phyloP scores from a whole-genome alignment of 2,329 filamentous ascomycete species.

The Teratosphaeriaceae sp. region DNA sequence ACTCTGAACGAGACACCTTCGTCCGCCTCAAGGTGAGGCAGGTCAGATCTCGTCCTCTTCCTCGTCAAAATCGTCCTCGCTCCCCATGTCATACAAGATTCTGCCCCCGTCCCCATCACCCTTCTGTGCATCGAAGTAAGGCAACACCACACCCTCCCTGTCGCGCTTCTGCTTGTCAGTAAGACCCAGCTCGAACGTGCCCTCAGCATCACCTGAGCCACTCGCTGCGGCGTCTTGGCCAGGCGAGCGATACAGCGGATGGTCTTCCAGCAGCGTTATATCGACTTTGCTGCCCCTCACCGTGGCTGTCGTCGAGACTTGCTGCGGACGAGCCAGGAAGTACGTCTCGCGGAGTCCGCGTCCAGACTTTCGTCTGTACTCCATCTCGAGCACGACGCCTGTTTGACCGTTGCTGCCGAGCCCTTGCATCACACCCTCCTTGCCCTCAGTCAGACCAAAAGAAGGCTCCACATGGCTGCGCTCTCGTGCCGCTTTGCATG shows the following conservation, averaged over 20 bases:
- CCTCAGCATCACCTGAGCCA: conserved; percentile 52
- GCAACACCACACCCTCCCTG: conserved; percentile 81
- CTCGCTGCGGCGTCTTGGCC: conserved; percentile 32
- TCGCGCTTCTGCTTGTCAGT: conserved; percentile 87
- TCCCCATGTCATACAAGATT: conserved; percentile 94
- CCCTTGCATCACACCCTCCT: conserved; percentile 72
- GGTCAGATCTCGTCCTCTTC: conserved; percentile 72
- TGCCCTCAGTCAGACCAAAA: conserved; percentile 70
- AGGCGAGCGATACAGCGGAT: conserved; percentile 57
- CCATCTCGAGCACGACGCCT: conserved; percentile 72
- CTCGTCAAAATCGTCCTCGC: conserved; percentile 94
- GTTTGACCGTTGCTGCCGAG: conserved; percentile 47
- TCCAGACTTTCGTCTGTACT: conserved; percentile 77
- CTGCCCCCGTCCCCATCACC: conserved; percentile 76
- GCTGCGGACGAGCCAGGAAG: conserved; percentile 43
- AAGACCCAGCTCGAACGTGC: conserved; percentile 78
- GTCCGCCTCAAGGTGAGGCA: too few species aligned
- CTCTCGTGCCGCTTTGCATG: conserved; percentile 67
- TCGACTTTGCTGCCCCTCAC: conserved; percentile 26
- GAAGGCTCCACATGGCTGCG: conserved; percentile 67
- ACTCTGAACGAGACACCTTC: too few species aligned
- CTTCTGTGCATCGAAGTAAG: conserved; percentile 94
- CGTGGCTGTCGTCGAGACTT: too few species aligned
- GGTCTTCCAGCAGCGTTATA: conserved; percentile 63
- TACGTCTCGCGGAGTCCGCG: conserved; percentile 67